Percentiles rank a stretch among this genome's conserved stretches.
Conservation (phyloP, 2,329 filamentous ascomycete genomes). For the Dothistroma septosporum region DNA sequence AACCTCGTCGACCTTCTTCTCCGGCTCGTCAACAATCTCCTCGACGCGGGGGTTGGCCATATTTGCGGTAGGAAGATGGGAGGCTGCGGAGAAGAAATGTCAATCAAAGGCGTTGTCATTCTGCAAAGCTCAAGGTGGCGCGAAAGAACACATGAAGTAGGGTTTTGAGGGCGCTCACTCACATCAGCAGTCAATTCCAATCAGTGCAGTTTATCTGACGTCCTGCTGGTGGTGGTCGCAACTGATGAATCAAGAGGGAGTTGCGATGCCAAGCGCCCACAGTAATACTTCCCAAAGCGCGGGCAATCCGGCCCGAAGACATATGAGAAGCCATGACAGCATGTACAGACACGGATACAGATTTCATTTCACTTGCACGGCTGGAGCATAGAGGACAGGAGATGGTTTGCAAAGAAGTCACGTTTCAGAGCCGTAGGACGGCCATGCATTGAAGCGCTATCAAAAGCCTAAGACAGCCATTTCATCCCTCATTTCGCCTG, state of each 20-base stretch:
- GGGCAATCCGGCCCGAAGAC: background rate
- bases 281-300: background rate
- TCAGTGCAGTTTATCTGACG: background rate
- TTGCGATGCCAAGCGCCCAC: background rate
- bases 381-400: background rate
- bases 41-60: slow-evolving; percentile 99
- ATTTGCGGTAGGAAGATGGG: slow-evolving; percentile 43
- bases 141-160: background rate
- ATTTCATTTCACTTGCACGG: background rate
- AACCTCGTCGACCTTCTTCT: slow-evolving; percentile 57
- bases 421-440: slow-evolving; percentile 6
- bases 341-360: background rate
- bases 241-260: background rate
- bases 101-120: background rate
- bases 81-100: background rate
- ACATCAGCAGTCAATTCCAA: slow-evolving; percentile 3
- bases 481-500: slow-evolving; percentile 25
- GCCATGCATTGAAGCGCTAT: slow-evolving; percentile 26
- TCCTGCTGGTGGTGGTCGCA: slow-evolving; percentile 15
- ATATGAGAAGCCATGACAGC: background rate
- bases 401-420: slow-evolving; percentile 5
- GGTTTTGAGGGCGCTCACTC: background rate
- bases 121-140: background rate
- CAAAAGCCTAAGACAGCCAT: slow-evolving; percentile 25
- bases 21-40: slow-evolving; percentile 86